Percentiles rank a stretch among this genome's conserved stretches.
Evolutionary conservation across 2,329 filamentous ascomycete species (phyloP).

Genomic region (Xylariaceae sp.): DNA sequence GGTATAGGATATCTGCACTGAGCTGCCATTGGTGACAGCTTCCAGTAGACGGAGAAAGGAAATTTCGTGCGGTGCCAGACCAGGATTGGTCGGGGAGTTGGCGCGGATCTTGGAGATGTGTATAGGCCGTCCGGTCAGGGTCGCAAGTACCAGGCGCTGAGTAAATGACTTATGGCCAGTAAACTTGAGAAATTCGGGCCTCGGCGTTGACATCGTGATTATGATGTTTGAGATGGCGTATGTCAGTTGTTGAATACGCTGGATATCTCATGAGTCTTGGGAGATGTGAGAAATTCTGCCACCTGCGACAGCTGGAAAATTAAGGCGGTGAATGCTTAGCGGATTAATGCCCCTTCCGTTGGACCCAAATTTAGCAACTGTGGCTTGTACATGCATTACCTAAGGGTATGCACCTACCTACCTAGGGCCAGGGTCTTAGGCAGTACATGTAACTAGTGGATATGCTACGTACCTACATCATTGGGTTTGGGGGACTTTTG

Average conservation of each 20-base stretch:
- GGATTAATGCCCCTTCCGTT: not conserved
- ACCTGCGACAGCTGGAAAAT: slow-evolving; percentile 26
- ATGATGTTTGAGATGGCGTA: slow-evolving; percentile 4
- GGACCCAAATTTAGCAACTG: slow-evolving; percentile 17
- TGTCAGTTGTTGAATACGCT: slow-evolving; percentile 3
- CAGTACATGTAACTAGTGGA: not conserved
- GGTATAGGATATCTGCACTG: slow-evolving; percentile 94
- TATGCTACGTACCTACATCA: slow-evolving; percentile 1
- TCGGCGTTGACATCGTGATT: slow-evolving; percentile 34
- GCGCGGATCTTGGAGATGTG: slow-evolving; percentile 94
- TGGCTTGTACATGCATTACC: slow-evolving; percentile 3
- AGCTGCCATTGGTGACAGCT: slow-evolving; percentile 89
- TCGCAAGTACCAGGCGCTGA: slow-evolving; percentile 84
- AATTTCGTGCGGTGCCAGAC: slow-evolving; percentile 89
- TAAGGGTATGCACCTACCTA: not conserved
- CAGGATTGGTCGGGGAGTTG: slow-evolving; percentile 81
- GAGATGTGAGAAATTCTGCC: slow-evolving; percentile 34
- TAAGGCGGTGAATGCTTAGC: slow-evolving; percentile 31
- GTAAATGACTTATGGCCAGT: slow-evolving; percentile 82
- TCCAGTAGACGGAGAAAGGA: slow-evolving; percentile 95
- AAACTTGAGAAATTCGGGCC: slow-evolving; percentile 69
- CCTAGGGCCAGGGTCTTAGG: not conserved
- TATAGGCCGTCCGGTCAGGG: slow-evolving; percentile 84
- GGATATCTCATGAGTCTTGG: slow-evolving; percentile 2
- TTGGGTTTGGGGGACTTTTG: slow-evolving; percentile 17